A percentile compares a stretch with the other conserved stretches of the same genome.
Conservation (phyloP, 2,329 filamentous ascomycete genomes). For the Juglanconis oblonga region DNA sequence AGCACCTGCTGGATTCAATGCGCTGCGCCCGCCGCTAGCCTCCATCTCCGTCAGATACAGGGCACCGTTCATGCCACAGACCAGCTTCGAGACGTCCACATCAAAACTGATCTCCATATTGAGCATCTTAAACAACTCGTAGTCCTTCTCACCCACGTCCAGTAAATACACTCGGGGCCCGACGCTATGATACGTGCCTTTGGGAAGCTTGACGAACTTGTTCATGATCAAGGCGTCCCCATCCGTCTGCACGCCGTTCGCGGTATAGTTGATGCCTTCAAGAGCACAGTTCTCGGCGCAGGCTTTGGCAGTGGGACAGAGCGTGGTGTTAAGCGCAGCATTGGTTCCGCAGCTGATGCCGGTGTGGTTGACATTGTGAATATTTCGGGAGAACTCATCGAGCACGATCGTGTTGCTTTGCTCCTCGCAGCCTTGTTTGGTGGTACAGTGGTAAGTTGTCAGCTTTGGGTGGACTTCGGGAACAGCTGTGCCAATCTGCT, state of each 20-base stretch:
- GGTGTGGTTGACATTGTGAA: constrained; percentile 8
- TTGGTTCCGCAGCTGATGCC: constrained; percentile 6
- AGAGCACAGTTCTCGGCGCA: constrained; percentile 7
- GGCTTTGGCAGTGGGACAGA: not conserved
- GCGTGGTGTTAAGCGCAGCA: not conserved
- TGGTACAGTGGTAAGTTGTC: constrained; percentile 1
- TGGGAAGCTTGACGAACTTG: constrained; percentile 1
- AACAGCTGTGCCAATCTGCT: constrained; percentile 1
- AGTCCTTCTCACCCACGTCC: constrained; percentile 47
- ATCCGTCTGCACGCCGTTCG: constrained; percentile 3
- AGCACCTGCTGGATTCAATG: constrained; percentile 54
- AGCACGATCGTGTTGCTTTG: constrained; percentile 2
- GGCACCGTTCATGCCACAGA: constrained; percentile 65
- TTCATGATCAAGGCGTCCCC: constrained; percentile 3
- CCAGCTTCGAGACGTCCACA: constrained; percentile 61
- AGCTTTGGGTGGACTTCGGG: constrained; percentile 5
- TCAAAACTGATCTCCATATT: constrained; percentile 64
- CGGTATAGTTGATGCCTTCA: constrained; percentile 6
- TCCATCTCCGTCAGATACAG: constrained; percentile 64
- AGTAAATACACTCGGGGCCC: constrained; percentile 55
- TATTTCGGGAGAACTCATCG: constrained; percentile 9
- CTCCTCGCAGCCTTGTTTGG: not conserved
- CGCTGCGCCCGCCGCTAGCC: constrained; percentile 54
- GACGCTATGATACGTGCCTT: not conserved
- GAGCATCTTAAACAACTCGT: constrained; percentile 56